A percentile compares a stretch with the other conserved stretches of the same genome.
These are phyloP conservation scores for Prasinococcaceae sp. DNA, from an alignment of 139 green algal genomes.

Conservation along the genomic window DNA sequence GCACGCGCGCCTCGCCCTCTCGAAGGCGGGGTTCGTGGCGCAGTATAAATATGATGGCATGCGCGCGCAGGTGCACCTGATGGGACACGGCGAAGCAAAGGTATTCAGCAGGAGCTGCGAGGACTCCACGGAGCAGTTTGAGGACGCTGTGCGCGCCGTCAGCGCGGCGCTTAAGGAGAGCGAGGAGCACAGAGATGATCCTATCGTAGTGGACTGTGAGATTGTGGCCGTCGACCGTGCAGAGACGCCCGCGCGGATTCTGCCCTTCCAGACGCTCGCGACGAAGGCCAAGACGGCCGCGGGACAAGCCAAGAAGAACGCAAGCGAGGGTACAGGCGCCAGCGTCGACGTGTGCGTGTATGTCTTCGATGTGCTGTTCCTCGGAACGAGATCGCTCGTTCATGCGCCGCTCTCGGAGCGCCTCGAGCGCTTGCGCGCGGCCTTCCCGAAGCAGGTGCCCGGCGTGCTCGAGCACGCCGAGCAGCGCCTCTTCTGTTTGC, in stretches of 20 bases:
- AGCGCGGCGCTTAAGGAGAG: background rate
- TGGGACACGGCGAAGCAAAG: conserved; percentile 29
- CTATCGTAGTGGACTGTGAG: background rate
- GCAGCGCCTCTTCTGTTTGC: too few relatives aligned
- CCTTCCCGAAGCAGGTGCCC: background rate
- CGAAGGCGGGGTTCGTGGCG: conserved; percentile 24
- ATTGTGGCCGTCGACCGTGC: too few relatives aligned
- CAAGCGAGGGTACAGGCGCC: conserved; percentile 4
- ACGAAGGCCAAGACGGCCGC: conserved; percentile 40
- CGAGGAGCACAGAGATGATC: background rate
- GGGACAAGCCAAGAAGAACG: conserved; percentile 8
- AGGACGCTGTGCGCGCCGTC: conserved; percentile 39
- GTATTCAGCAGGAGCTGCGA: conserved; percentile 77
- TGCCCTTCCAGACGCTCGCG: conserved; percentile 74
- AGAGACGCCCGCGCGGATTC: too few relatives aligned
- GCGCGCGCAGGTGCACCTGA: conserved; percentile 73
- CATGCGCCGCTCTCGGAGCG: conserved; percentile 35
- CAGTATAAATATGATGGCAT: conserved; percentile 86
- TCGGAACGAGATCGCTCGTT: conserved; percentile 45
- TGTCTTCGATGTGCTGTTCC: conserved; percentile 66
- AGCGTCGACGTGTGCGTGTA: conserved; percentile 67
- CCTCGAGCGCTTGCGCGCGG: conserved; percentile 9
- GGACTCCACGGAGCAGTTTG: conserved; percentile 46
- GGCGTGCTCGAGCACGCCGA: conserved; percentile 4
- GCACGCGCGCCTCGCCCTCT: conserved; percentile 41